Conservation (phyloP, 257 asterid genomes). For the Penstemon barbatus region DNA sequence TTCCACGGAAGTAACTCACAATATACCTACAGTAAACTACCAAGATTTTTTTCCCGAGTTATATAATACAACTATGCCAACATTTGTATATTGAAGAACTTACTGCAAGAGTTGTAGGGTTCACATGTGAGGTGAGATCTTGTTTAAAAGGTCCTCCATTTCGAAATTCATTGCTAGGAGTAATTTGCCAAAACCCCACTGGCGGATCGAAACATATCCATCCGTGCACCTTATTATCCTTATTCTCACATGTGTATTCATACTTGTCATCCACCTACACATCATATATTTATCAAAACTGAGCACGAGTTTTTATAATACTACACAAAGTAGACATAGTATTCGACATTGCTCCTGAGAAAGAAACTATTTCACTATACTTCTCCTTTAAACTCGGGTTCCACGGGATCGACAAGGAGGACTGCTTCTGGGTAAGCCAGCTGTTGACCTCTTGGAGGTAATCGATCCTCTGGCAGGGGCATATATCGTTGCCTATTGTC, state of each 20-base stretch:
- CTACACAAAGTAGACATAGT: slow-evolving; percentile 1
- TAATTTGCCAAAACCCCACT: slow-evolving; percentile 80
- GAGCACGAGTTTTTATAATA: slow-evolving; percentile 3
- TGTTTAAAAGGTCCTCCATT: slow-evolving; percentile 81
- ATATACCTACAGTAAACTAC: background rate
- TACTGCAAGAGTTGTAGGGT: slow-evolving; percentile 71
- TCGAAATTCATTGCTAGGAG: slow-evolving; percentile 76
- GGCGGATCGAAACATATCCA: slow-evolving; percentile 79
- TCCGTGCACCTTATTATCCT: slow-evolving; percentile 69
- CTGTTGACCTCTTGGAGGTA: slow-evolving; percentile 58
- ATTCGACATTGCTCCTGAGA: slow-evolving; percentile 21
- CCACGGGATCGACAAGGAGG: slow-evolving; percentile 66
- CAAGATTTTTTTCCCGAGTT: background rate
- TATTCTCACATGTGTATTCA: slow-evolving; percentile 65
- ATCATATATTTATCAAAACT: slow-evolving; percentile 20
- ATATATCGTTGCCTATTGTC: slow-evolving; percentile 73
- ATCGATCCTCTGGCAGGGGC: slow-evolving; percentile 84
- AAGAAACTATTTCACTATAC: slow-evolving; percentile 35
- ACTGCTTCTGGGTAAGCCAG: slow-evolving; percentile 87
- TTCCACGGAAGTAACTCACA: background rate
- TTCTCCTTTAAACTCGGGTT: slow-evolving; percentile 74
- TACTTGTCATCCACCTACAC: slow-evolving; percentile 86
- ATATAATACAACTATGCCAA: background rate
- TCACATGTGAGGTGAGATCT: slow-evolving; percentile 74
- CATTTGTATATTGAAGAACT: slow-evolving; percentile 29